These are phyloP conservation scores for Filobasidium uniguttulatum DNA, from an alignment of 1,284 basidiomycete genomes.

Conservation along the genomic window DNA sequence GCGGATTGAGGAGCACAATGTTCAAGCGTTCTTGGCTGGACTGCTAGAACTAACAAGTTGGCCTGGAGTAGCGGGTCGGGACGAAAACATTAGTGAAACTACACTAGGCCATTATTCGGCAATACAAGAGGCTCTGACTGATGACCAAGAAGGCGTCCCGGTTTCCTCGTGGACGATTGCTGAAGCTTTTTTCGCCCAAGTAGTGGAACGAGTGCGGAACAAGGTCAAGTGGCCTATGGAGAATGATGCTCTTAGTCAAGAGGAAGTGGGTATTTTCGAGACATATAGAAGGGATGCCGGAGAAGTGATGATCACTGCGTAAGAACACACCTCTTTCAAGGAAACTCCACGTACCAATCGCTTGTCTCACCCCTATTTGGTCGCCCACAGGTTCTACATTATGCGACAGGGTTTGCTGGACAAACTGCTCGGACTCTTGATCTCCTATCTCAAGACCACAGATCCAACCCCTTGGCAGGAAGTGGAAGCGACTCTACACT, in stretches of 20 bases:
- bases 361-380: neutral
- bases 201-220: constrained; percentile 53
- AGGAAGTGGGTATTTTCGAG: constrained; percentile 26
- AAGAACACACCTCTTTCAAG: constrained; percentile 26
- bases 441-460: constrained; percentile 19
- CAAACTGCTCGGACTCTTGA: constrained; percentile 35
- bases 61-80: constrained; percentile 58
- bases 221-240: constrained; percentile 58
- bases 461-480: constrained; percentile 42
- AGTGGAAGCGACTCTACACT: constrained; percentile 69
- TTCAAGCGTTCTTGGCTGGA: constrained; percentile 56
- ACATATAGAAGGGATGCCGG: constrained; percentile 70
- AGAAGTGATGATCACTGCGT: constrained; percentile 81
- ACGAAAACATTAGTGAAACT: constrained; percentile 73
- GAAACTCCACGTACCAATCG: neutral
- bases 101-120: constrained; percentile 76
- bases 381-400: constrained; percentile 65
- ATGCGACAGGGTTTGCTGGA: constrained; percentile 55
- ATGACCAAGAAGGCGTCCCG: constrained; percentile 41
- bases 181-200: constrained; percentile 60
- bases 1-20: constrained; percentile 47
- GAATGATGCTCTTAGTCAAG: constrained; percentile 50
- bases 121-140: constrained; percentile 75
- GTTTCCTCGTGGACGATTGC: constrained; percentile 44
- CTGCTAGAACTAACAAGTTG: constrained; percentile 62